Conservation (phyloP, 129 eudicot species). For the Logfia minima region DNA sequence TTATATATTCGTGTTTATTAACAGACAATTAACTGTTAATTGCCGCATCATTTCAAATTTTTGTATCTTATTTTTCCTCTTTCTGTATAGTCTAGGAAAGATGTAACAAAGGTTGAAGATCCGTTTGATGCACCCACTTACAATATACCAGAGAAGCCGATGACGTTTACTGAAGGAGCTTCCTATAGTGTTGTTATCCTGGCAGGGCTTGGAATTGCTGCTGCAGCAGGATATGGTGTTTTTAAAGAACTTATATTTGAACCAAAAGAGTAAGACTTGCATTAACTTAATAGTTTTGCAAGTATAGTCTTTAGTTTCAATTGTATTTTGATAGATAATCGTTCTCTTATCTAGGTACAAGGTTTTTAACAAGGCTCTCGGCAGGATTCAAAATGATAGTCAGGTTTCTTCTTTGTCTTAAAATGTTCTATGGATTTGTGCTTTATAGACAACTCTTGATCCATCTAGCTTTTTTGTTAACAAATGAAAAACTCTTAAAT, state of each 20-base stretch:
- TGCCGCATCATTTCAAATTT: neutral
- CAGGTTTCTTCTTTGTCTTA: constrained; percentile 52
- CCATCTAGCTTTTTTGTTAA: neutral
- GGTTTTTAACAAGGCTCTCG: constrained; percentile 80
- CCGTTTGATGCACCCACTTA: constrained; percentile 95
- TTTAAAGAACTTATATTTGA: constrained; percentile 83
- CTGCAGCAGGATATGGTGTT: constrained; percentile 85
- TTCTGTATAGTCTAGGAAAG: constrained; percentile 57
- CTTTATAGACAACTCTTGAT: neutral
- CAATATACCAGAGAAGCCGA: constrained; percentile 92
- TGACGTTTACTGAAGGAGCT: constrained; percentile 92
- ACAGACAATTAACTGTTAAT: neutral
- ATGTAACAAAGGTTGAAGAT: constrained; percentile 71
- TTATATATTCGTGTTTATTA: neutral
- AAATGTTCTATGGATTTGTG: neutral
- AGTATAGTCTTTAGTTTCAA: neutral
- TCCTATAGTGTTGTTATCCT: constrained; percentile 73
- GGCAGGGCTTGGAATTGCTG: constrained; percentile 89
- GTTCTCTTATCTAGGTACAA: constrained; percentile 58
- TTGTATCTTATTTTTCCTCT: neutral
- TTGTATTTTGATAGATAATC: neutral
- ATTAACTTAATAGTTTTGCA: neutral
- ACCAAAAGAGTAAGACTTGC: constrained; percentile 79
- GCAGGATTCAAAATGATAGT: constrained; percentile 74
- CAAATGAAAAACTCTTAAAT: neutral